A percentile compares a stretch with the other conserved stretches of the same genome.
Evolutionary conservation across 1,284 basidiomycete genomes (phyloP).

Genomic region (Singerocomus inundabilis): DNA sequence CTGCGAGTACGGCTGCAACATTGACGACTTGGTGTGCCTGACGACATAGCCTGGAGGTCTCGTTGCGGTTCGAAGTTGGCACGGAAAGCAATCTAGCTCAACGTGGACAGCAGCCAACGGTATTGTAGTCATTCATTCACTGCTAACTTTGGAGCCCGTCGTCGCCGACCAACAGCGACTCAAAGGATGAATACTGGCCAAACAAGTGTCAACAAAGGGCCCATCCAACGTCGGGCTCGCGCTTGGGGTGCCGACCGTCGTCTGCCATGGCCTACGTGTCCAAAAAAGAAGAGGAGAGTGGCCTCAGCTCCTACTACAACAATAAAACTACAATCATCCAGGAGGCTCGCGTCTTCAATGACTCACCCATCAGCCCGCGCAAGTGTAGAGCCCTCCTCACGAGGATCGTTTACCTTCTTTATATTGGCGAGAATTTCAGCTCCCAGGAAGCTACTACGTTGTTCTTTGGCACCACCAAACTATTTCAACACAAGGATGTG

Average conservation of each 20-base stretch:
- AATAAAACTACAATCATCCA: conserved; percentile 97
- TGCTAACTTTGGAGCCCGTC: too few species aligned
- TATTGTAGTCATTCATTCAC: too few species aligned
- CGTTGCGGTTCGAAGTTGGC: too few species aligned
- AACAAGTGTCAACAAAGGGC: conserved; percentile 28
- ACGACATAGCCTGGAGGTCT: too few species aligned
- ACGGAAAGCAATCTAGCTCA: too few species aligned
- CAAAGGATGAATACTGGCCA: conserved; percentile 13
- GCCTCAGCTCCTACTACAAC: conserved; percentile 84
- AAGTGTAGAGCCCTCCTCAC: conserved; percentile 97
- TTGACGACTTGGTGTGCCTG: too few species aligned
- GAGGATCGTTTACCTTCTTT: conserved; percentile 94
- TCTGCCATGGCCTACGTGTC: conserved; percentile 73
- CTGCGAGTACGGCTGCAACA: too few species aligned
- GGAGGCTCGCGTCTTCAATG: conserved; percentile 99
- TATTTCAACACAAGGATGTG: conserved; percentile 99
- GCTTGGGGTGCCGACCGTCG: conserved; percentile 26
- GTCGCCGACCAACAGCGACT: too few species aligned
- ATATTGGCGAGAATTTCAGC: conserved; percentile 93
- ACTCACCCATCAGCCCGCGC: conserved; percentile 94
- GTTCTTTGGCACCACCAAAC: conserved; percentile 98
- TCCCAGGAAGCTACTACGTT: conserved; percentile 96
- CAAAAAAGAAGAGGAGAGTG: conserved; percentile 92
- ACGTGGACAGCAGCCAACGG: too few species aligned
- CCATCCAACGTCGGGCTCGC: conserved; percentile 10